Evolutionary conservation across 768 basidiomycete species (phyloP).

Genomic region (Trametes villosa): DNA sequence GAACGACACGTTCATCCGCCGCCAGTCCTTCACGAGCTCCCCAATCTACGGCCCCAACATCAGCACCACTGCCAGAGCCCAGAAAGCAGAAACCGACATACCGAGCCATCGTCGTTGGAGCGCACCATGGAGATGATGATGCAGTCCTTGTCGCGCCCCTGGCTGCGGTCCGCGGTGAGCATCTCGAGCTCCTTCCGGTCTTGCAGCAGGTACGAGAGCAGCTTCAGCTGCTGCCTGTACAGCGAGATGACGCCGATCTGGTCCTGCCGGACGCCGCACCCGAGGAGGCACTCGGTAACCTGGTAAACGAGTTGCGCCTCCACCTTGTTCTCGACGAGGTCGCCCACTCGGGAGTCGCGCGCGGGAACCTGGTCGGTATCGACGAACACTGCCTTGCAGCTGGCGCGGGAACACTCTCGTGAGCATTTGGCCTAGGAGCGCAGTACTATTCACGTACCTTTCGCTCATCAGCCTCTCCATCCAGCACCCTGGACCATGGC

Average conservation of each 20-base stretch:
- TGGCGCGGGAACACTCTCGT: slow-evolving; percentile 35
- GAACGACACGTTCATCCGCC: slow-evolving; percentile 95
- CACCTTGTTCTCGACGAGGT: slow-evolving; percentile 85
- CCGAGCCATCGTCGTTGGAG: slow-evolving; percentile 78
- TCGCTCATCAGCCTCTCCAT: slow-evolving; percentile 63
- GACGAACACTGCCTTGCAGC: slow-evolving; percentile 90
- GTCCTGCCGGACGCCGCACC: slow-evolving; percentile 63
- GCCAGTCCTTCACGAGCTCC: slow-evolving; percentile 93
- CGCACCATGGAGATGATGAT: slow-evolving; percentile 92
- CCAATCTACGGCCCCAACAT: slow-evolving; percentile 64
- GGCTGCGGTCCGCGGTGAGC: slow-evolving; percentile 90
- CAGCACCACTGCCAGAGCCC: not conserved
- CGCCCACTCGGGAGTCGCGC: slow-evolving; percentile 78
- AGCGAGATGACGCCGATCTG: slow-evolving; percentile 90
- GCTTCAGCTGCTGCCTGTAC: slow-evolving; percentile 95
- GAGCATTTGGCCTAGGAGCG: not conserved
- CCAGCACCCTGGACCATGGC: slow-evolving; percentile 64
- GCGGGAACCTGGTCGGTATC: slow-evolving; percentile 88
- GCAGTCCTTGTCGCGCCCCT: slow-evolving; percentile 95
- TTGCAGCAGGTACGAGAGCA: slow-evolving; percentile 69
- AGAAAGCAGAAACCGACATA: slow-evolving; percentile 43
- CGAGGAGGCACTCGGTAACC: slow-evolving; percentile 65
- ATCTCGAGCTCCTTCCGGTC: slow-evolving; percentile 70
- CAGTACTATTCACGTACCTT: slow-evolving; percentile 47
- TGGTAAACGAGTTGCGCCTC: slow-evolving; percentile 77